Base-by-base conservation (phyloP, 2,329 filamentous ascomycete species). In the Hirsutella rhossiliensis region DNA sequence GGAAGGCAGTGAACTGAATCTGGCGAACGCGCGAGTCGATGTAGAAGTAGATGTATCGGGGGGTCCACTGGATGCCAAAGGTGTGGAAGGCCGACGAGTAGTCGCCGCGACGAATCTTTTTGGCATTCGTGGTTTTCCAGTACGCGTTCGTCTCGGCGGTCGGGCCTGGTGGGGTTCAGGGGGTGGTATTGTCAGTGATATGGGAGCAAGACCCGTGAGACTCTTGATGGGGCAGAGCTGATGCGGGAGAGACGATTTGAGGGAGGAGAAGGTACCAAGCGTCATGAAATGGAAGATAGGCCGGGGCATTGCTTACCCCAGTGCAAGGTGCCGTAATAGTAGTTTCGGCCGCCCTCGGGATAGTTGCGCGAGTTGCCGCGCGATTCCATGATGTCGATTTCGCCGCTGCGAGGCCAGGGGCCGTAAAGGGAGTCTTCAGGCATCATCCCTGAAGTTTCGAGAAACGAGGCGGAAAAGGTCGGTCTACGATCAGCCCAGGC, bases 1-100 rank as follows among this genome's bases (percentile, higher is more conserved):
- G 52, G 48, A 67, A 65, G 11, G 58, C 58, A 15, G 63, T 51
- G 46, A 62, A 65, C 39, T 65, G 50, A 47, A 66, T 62, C 50
- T 67, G 60, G 17, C 58, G 55, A 13, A 69, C 54, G 15, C 64
- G 61, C 50, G 59, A 64, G 54, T 76, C 69, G 32, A 75, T 56
- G 52, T 71, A 76, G 23, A 69, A 73, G 59, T 71, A 75, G 18
- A 76, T 59, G 56, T 75, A 74, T 37, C 69, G 63, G 41, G 67
- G 60, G 2, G 61, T 65, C 73, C 73, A 76, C 50, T 75, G 69
- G 15, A 76, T 49, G 5, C 71, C 73, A 47, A 65, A 77, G 1
- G 68, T 76, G 55, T 75, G 69, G 51, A 68, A 75, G 2, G 48
- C 51, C 11, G 63, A 53, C 5, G 64, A 58, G 48, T 64, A 70